Evolutionary conservation across 2,329 filamentous ascomycete species (phyloP).

Genomic region (Diaporthe amygdali): DNA sequence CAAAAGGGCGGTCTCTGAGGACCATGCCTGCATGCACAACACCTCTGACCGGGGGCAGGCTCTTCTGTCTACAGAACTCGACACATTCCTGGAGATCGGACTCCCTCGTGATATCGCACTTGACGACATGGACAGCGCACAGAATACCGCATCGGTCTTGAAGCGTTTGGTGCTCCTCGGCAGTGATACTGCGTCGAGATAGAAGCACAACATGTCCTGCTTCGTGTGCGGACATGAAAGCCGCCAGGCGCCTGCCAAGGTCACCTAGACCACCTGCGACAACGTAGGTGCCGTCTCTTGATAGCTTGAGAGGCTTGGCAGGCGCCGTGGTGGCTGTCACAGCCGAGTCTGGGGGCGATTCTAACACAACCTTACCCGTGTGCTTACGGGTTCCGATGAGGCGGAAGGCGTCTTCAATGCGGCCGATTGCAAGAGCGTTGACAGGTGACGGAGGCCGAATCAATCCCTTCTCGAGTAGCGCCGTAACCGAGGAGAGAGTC

Average conservation of each 20-base stretch:
- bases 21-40: constrained; percentile 51
- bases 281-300: constrained; percentile 34
- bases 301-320: constrained; percentile 18
- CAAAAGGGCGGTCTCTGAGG: constrained; percentile 28
- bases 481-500: neutral
- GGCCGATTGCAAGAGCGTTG: constrained; percentile 38
- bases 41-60: constrained; percentile 42
- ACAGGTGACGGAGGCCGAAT: constrained; percentile 38
- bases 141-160: constrained; percentile 24
- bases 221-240: constrained; percentile 34
- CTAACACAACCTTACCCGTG: constrained; percentile 44
- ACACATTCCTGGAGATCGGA: constrained; percentile 5
- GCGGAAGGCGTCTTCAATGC: constrained; percentile 46
- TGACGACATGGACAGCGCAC: constrained; percentile 33
- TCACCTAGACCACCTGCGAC: constrained; percentile 41
- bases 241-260: constrained; percentile 33
- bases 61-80: constrained; percentile 14
- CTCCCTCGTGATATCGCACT: constrained; percentile 40
- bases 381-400: constrained; percentile 48
- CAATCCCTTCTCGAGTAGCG: constrained; percentile 13
- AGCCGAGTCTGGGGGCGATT: constrained; percentile 16
- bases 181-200: constrained; percentile 32
- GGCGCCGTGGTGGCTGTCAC: constrained; percentile 29
- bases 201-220: constrained; percentile 37
- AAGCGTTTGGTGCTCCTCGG: constrained; percentile 14